Percentiles rank a stretch among this genome's conserved stretches.
Evolutionary conservation across 2,329 filamentous ascomycete genomes (phyloP).

Genomic region (Paraphoma chrysanthemicola): DNA sequence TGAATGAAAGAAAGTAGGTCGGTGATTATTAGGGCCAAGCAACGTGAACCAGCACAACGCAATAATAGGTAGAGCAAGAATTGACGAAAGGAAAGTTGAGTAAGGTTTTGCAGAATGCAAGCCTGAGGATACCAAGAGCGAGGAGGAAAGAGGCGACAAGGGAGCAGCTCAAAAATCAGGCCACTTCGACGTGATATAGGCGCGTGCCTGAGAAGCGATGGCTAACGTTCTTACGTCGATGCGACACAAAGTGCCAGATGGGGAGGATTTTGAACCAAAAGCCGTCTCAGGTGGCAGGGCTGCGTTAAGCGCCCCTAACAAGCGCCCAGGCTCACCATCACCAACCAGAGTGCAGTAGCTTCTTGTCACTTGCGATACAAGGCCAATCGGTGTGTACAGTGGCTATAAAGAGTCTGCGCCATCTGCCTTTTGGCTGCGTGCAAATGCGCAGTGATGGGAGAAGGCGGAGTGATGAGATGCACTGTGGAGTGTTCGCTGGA

Average conservation of each 20-base stretch:
- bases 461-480: constrained; percentile 3
- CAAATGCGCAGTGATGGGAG: constrained; percentile 9
- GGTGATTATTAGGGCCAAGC: too few relatives aligned
- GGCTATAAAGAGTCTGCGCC: not conserved
- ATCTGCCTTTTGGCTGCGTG: constrained; percentile 2
- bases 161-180: constrained; percentile 32
- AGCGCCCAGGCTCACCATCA: constrained; percentile 6
- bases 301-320: constrained; percentile 31
- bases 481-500: constrained; percentile 5
- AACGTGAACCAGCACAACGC: constrained; percentile 42
- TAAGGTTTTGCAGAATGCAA: constrained; percentile 7
- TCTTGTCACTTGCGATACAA: constrained; percentile 4
- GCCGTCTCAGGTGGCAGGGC: constrained; percentile 32
- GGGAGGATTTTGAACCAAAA: constrained; percentile 31
- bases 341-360: not conserved
- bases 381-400: constrained; percentile 14
- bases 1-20: too few relatives aligned
- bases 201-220: constrained; percentile 24
- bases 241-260: constrained; percentile 39
- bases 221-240: constrained; percentile 34
- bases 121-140: constrained; percentile 30
- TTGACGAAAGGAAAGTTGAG: constrained; percentile 20
- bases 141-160: constrained; percentile 24
- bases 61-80: constrained; percentile 15
- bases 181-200: constrained; percentile 40